Conservation (phyloP, 1,284 basidiomycete genomes). For the Fomitopsis palustris region DNA sequence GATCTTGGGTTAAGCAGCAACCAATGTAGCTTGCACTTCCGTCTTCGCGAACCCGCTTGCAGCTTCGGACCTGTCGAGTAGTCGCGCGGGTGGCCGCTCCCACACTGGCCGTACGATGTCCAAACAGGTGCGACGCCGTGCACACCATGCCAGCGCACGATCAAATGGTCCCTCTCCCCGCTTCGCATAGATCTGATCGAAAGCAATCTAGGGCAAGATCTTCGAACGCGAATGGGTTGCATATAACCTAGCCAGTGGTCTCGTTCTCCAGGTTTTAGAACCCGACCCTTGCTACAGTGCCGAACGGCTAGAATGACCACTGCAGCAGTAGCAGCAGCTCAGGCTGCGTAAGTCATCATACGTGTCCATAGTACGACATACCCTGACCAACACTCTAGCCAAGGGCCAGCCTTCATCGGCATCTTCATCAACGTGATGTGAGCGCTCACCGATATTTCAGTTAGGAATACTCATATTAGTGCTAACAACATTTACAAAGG, state of each 20-base stretch:
- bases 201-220: not conserved
- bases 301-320: not conserved
- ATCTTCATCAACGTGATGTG: slow-evolving; percentile 2
- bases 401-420: not conserved
- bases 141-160: too few relatives aligned
- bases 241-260: not conserved
- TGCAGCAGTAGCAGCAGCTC: not conserved
- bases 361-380: not conserved
- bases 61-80: too few relatives aligned
- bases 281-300: not conserved
- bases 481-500: not conserved
- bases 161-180: not conserved
- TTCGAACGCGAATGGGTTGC: not conserved
- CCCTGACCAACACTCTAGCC: not conserved
- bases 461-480: not conserved
- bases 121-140: too few relatives aligned
- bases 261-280: not conserved
- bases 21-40: too few relatives aligned
- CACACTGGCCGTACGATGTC: too few relatives aligned
- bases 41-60: too few relatives aligned
- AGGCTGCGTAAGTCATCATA: not conserved
- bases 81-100: too few relatives aligned
- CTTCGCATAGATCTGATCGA: not conserved
- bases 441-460: too few relatives aligned
- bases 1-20: too few relatives aligned